These are phyloP conservation scores for Rhodotorula sp. DNA, from an alignment of 1,284 basidiomycete species.

Conservation along the genomic window DNA sequence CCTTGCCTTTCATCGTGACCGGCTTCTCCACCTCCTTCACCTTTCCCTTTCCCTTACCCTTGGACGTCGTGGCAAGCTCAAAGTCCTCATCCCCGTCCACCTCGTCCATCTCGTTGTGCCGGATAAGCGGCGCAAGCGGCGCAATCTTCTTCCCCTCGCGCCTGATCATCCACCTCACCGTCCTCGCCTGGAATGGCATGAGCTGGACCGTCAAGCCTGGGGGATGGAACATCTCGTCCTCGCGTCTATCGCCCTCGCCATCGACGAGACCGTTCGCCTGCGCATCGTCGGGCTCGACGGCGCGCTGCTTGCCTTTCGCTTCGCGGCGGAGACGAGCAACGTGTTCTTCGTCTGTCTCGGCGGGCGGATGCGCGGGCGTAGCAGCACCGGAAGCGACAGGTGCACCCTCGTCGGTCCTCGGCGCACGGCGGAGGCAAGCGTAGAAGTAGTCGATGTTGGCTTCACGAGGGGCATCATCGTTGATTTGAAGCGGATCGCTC, in stretches of 20 bases:
- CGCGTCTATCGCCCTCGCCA: neutral
- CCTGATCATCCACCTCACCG: conserved; percentile 41
- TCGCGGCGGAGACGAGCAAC: conserved; percentile 4
- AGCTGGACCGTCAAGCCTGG: conserved; percentile 24
- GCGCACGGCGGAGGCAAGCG: conserved; percentile 22
- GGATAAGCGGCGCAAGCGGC: neutral
- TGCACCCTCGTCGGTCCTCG: conserved; percentile 17
- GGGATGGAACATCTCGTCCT: conserved; percentile 32
- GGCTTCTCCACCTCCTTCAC: neutral
- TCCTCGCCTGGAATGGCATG: conserved; percentile 43
- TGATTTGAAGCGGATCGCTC: neutral
- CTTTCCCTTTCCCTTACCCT: neutral
- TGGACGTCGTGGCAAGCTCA: too few species aligned
- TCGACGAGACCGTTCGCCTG: neutral
- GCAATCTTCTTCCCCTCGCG: conserved; percentile 38
- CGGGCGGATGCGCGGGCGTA: neutral
- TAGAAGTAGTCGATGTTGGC: conserved; percentile 36
- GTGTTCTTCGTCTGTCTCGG: conserved; percentile 13
- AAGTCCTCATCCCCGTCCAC: conserved; percentile 1
- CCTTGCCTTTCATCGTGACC: neutral
- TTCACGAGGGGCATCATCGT: neutral
- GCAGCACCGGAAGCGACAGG: neutral
- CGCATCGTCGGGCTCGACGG: neutral
- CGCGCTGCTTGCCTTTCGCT: conserved; percentile 36
- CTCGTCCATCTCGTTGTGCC: conserved; percentile 10